Evolutionary conservation across 2,329 filamentous ascomycete species (phyloP), one percentile per base, ranked within the genome.

Genomic region (Fusarium citri): DNA sequence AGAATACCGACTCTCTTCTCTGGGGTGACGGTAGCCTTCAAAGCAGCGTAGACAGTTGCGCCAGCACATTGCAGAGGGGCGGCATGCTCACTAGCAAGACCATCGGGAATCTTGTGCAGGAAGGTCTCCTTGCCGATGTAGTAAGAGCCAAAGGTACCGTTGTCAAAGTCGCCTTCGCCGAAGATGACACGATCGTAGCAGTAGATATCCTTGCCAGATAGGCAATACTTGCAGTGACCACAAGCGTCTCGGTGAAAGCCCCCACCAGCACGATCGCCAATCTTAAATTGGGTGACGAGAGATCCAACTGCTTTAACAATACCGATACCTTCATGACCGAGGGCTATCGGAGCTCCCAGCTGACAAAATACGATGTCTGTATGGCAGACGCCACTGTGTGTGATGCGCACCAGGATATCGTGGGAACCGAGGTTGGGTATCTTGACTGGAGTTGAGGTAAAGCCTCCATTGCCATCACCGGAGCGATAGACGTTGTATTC

Each of bases 101-200:
- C 37, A 0, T 54, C 46, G 0, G 59, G 59, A 4, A 62, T 61
- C 12, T 28, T 62, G n/a, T 62, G 59, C 1, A 62, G 25, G 6
- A 26, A 62, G 2, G 59, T 62, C 46, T 62, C 59, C 11, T 62
- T 62, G 1, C 59, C 59, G 4, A 62, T 31, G 11, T 62, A 62
- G 8, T 62, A 62, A 5, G 46, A 31, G 1, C 59, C 46, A 34
- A 62, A 62, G 0, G 59, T 62, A 1, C 59, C 59, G 1, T 62
- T 62, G 1, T 62, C 40, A 0, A 62, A 62, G 5, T 62, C 59
- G 0, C 56, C 59, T 31, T 62, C 59, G 0, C 59, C 59, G 1
- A 62, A 62, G 0, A 40, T 62, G 1, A 62, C 56, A 26, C 59
- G 59, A 5, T 62, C n/a, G 4, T 62, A 62, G 25, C 59, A 62